Conservation (phyloP, 495 filamentous ascomycete species). For the Amorphotheca resinae region DNA sequence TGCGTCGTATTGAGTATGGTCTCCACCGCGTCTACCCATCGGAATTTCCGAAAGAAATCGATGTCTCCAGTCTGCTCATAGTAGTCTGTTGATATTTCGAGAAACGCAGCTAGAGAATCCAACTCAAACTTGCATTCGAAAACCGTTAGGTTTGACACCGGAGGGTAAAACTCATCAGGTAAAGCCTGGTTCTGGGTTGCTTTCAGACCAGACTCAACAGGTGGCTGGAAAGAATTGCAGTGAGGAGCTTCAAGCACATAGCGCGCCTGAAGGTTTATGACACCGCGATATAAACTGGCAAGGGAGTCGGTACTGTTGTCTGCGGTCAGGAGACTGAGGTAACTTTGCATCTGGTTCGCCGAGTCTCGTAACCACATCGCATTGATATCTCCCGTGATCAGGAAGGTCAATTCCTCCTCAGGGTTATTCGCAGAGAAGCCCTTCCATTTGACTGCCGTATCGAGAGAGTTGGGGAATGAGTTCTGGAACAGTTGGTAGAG, state of each 20-base stretch:
- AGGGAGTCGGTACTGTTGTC: conserved; percentile 32
- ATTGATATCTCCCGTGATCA: conserved; percentile 35
- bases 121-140: conserved; percentile 55
- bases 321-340: conserved; percentile 41
- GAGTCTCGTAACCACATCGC: conserved; percentile 61
- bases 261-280: conserved; percentile 53
- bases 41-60: conserved; percentile 42
- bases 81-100: conserved; percentile 46
- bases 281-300: conserved; percentile 47
- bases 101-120: conserved; percentile 53
- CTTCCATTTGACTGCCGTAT: conserved; percentile 55
- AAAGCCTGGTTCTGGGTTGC: conserved; percentile 26
- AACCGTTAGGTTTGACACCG: conserved; percentile 26
- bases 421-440: conserved; percentile 35
- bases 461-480: conserved; percentile 52
- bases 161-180: conserved; percentile 24
- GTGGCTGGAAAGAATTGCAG: conserved; percentile 57
- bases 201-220: conserved; percentile 36
- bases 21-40: conserved; percentile 40
- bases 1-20: conserved; percentile 35
- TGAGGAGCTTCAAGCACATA: conserved; percentile 46
- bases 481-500: conserved; percentile 53
- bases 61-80: conserved; percentile 44
- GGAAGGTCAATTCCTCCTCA: conserved; percentile 31
- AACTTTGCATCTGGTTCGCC: conserved; percentile 54